Base-by-base conservation (phyloP, 2,329 filamentous ascomycete species). In the Penicillium psychrosexuale region DNA sequence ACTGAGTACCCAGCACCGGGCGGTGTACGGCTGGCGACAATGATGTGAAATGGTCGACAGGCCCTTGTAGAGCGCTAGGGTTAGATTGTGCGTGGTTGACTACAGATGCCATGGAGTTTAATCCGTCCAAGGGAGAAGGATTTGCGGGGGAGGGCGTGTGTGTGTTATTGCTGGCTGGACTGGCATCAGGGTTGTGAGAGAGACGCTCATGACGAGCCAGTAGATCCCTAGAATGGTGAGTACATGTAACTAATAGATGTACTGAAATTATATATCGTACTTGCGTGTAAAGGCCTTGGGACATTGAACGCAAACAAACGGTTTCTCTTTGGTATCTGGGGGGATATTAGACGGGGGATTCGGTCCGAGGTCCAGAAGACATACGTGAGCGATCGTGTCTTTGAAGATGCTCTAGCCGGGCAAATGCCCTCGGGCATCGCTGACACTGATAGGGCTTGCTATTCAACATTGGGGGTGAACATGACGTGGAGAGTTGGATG, bases 261-360 rank as follows among this genome's bases (percentile, higher is more conserved):
- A 9, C 8, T 7, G 11, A 7, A 13, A 22, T 15, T 8, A 19
- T 64, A 2, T 15, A 31, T 51, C 52, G 11, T 52, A 71, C 68
- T 71, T 69, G 42, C 69, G 67, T 5, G 69, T 72, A 42, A 72
- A 72, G 8, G 69, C 68, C 51, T 71, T 72, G 38, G 67, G 60
- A 37, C 69, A 72, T 57, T 65, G 63, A 8, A 54, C 42, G 37
- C 69, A 72, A 51, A 51, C 45, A 40, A 63, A 72, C 3, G 69
- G 69, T 52, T 71, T 72, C 51, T 72, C 69, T 33, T 72, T 72
- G 19, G 69, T 72, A 53, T 72, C 69, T 72, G 45, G 27, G 31
- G 47, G 44, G 42, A 22, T n/a, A 37, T 59, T 47, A 62, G 56
- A 47, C 37, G 36, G 24, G 36, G 47, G 39, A 22, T 27, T 19